A percentile compares a stretch with the other conserved stretches of the same genome.
Conservation (phyloP, 345 rosid species). For the Garcia nutans region DNA sequence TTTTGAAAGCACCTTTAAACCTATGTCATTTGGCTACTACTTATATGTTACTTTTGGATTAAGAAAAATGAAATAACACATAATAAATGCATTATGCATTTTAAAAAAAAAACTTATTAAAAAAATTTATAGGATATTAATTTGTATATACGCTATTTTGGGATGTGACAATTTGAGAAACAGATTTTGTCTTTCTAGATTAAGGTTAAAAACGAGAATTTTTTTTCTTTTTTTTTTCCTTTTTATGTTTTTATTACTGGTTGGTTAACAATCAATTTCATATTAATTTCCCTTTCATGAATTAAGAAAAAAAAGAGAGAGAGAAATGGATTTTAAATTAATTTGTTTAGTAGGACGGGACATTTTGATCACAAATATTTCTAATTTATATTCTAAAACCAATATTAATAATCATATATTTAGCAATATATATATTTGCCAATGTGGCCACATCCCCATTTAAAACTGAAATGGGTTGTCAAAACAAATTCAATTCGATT, state of each 20-base stretch:
- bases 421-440: too few species aligned
- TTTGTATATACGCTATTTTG: not conserved
- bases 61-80: constrained; percentile 4
- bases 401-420: too few species aligned
- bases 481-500: too few species aligned
- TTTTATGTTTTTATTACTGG: not conserved
- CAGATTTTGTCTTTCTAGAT: too few species aligned
- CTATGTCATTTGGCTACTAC: constrained; percentile 16
- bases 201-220: too few species aligned
- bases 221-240: not conserved
- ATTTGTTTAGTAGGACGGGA: too few species aligned
- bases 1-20: constrained; percentile 29
- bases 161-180: not conserved
- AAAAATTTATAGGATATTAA: not conserved
- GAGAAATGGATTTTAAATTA: not conserved
- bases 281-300: not conserved
- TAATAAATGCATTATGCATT: too few species aligned
- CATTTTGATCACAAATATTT: not conserved
- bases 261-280: not conserved
- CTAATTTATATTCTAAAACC: too few species aligned
- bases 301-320: too few species aligned
- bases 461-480: too few species aligned
- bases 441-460: too few species aligned
- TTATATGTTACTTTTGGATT: constrained; percentile 14
- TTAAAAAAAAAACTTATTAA: not conserved